phyloP scores from a whole-genome alignment of 768 basidiomycete genomes.

The Suillus spraguei region DNA sequence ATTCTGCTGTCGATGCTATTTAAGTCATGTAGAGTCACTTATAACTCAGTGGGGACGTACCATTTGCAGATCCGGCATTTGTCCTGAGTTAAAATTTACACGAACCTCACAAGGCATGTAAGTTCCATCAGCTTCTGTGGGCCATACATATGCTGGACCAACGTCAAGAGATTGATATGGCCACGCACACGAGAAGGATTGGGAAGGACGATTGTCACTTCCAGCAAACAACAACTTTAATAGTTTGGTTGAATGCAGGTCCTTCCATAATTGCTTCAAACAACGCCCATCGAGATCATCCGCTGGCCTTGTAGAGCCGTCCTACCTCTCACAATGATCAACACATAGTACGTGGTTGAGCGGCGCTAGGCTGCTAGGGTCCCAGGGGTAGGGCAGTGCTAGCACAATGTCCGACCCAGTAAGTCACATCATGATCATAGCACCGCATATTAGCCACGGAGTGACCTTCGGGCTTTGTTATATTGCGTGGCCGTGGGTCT shows the following conservation, averaged over 20 bases:
- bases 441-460: too few species aligned
- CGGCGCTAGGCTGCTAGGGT: neutral
- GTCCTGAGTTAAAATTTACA: neutral
- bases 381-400: too few species aligned
- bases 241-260: neutral
- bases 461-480: too few species aligned
- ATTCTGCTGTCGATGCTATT: too few species aligned
- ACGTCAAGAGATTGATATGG: neutral
- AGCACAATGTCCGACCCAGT: too few species aligned
- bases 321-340: neutral
- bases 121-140: neutral
- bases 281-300: neutral
- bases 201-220: neutral
- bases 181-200: neutral
- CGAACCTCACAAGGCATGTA: neutral
- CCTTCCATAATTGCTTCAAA: neutral
- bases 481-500: too few species aligned
- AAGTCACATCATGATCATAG: too few species aligned
- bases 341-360: neutral
- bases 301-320: neutral
- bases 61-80: neutral
- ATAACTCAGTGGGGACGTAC: neutral
- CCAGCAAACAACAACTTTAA: neutral
- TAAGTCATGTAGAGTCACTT: too few species aligned
- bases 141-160: neutral